Evolutionary conservation across 1,139 yeast genomes (phyloP), one percentile per base, ranked within the genome.

Genomic region (Scheffersomyces illinoinensis): DNA sequence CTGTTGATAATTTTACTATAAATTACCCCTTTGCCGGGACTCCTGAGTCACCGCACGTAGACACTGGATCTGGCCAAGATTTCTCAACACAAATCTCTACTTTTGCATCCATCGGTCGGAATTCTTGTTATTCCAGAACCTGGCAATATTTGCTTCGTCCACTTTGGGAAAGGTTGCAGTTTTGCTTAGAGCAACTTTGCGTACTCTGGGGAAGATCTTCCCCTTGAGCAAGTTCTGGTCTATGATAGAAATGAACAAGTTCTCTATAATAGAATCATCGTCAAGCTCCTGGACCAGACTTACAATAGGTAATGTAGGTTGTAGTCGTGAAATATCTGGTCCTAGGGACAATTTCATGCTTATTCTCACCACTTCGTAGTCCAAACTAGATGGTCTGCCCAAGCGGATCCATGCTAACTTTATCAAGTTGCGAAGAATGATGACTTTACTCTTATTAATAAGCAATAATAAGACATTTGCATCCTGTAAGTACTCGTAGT

Each of bases 151-250:
- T 4, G 81, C 76, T 2, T 70, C 70, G 59, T 71, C 77, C 0
- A 84, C 75, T 17, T 71, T 67, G 0, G 89, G 87, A 64, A 86
- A 86, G 4, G 83, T 81, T 21, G 77, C 81, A 2, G 75, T 72
- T 62, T 83, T 85, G 53, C 88, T 81, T 46, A 86, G 67, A 0
- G 86, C 79, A 1, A 85, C 75, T 3, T 76, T 74, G 48, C 80
- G 74, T 4, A 76, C 67, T 24, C 81, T 71, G 1, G 87, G 80
- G 7, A 82, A 77, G 0, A 85, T 67, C 60, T 85, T 86, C 0
- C 87, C 89, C 61, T 80, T 82, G 50, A 86, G 66, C 43, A 85
- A 68, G 58, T 83, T 84, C 59, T 84, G 85, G 63, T 84, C 89
- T 47, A 84, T 80, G 23, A 86, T 67, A 4, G 85, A 72, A 10